Evolutionary conservation across 108 stramenopile species (phyloP).

Genomic region (Conticribra guillardii): DNA sequence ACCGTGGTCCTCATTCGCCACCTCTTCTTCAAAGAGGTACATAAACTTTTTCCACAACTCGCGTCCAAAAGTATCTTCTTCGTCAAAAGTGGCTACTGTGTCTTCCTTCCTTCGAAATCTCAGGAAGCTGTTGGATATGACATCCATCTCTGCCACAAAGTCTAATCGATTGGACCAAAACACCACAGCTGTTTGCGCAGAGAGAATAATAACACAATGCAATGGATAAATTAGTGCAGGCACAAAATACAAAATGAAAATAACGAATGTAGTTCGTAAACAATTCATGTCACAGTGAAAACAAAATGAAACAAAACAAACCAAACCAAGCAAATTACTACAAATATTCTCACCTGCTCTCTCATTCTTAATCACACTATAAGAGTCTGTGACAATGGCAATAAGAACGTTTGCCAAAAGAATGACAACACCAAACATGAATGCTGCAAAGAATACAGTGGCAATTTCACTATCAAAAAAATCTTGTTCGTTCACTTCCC

Average conservation of each 20-base stretch:
- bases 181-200: conserved; percentile 57
- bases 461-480: conserved; percentile 30
- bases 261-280: background rate
- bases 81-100: background rate
- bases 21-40: conserved; percentile 39
- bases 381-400: conserved; percentile 79
- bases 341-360: conserved; percentile 47
- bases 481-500: conserved; percentile 64
- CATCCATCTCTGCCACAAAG: conserved; percentile 65
- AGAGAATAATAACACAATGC: background rate
- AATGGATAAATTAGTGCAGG: too few species aligned
- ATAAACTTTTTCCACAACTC: conserved; percentile 51
- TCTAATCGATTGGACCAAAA: conserved; percentile 66
- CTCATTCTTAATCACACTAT: conserved; percentile 56
- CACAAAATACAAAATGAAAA: too few species aligned
- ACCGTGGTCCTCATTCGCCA: conserved; percentile 3
- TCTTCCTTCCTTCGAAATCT: conserved; percentile 2
- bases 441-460: conserved; percentile 31
- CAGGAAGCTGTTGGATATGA: conserved; percentile 19
- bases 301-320: conserved; percentile 40
- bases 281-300: background rate
- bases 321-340: conserved; percentile 62
- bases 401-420: conserved; percentile 74
- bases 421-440: conserved; percentile 46
- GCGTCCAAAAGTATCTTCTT: conserved; percentile 11